Evolutionary conservation across 805 yeast genomes (phyloP).

Genomic region (Candida sphagnicola): DNA sequence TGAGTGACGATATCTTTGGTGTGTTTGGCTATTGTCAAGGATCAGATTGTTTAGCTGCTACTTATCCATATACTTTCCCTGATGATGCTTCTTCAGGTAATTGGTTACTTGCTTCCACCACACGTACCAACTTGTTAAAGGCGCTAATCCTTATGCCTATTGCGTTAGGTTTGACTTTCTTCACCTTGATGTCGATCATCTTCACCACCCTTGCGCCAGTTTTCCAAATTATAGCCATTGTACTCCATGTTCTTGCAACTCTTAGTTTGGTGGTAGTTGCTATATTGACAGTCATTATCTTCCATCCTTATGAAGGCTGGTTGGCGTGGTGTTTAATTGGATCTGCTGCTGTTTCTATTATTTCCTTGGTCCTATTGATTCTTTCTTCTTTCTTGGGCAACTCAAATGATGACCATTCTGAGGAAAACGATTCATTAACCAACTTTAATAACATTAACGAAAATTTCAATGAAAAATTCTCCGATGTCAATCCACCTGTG

Average conservation of each 20-base stretch:
- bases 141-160: conserved; percentile 60
- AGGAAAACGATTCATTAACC: conserved; percentile 8
- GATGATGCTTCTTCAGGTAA: conserved; percentile 21
- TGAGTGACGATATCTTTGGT: conserved; percentile 50
- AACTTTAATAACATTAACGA: conserved; percentile 1
- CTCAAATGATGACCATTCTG: conserved; percentile 12
- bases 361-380: conserved; percentile 48
- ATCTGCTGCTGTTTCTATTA: conserved; percentile 53
- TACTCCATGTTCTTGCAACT: conserved; percentile 48
- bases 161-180: conserved; percentile 59
- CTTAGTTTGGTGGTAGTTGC: conserved; percentile 52
- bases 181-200: conserved; percentile 21
- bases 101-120: conserved; percentile 46
- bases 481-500: conserved; percentile 5
- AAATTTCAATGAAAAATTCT: conserved; percentile 19
- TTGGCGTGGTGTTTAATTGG: conserved; percentile 71
- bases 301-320: conserved; percentile 66
- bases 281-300: conserved; percentile 52
- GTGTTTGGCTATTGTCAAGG: conserved; percentile 60
- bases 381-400: conserved; percentile 28
- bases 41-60: conserved; percentile 39
- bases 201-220: conserved; percentile 22
- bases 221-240: conserved; percentile 35
- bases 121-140: conserved; percentile 51
- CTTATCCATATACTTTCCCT: conserved; percentile 42